Percentiles rank a stretch among this genome's conserved stretches.
These are phyloP conservation scores for Diaporthe sp. DNA, from an alignment of 2,329 filamentous ascomycete genomes.

Conservation along the genomic window DNA sequence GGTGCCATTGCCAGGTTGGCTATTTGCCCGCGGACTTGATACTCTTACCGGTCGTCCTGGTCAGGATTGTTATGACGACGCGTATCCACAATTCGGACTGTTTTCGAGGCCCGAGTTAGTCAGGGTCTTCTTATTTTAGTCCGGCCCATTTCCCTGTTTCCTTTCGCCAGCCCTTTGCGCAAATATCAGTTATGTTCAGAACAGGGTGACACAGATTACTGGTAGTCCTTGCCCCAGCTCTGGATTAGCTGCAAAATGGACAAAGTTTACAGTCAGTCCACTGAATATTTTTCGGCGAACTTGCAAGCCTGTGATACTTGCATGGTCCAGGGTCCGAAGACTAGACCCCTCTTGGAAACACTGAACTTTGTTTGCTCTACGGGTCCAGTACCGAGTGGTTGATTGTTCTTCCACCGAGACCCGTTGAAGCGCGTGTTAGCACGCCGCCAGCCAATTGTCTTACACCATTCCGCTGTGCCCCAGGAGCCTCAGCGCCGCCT, in stretches of 20 bases:
- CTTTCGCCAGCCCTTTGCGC: background rate
- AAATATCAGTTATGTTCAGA: background rate
- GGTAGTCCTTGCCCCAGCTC: background rate
- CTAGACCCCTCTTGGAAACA: too few relatives aligned
- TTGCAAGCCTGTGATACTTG: background rate
- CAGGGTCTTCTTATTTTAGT: background rate
- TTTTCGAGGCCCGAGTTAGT: background rate
- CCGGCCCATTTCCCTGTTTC: too few relatives aligned
- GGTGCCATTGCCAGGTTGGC: background rate
- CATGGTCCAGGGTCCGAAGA: background rate
- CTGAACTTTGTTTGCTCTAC: background rate
- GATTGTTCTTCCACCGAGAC: background rate
- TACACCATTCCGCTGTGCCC: conserved; percentile 1
- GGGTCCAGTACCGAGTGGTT: background rate
- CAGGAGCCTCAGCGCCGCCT: background rate
- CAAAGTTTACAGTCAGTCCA: background rate
- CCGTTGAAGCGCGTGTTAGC: background rate
- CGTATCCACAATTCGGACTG: background rate
- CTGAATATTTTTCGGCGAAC: background rate
- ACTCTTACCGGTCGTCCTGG: background rate
- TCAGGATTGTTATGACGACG: background rate
- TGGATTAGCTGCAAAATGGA: background rate
- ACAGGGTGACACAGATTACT: background rate
- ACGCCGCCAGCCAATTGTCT: conserved; percentile 12
- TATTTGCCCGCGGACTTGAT: background rate